phyloP scores from a whole-genome alignment of 257 asterid genomes.

The Penstemon newberryi region DNA sequence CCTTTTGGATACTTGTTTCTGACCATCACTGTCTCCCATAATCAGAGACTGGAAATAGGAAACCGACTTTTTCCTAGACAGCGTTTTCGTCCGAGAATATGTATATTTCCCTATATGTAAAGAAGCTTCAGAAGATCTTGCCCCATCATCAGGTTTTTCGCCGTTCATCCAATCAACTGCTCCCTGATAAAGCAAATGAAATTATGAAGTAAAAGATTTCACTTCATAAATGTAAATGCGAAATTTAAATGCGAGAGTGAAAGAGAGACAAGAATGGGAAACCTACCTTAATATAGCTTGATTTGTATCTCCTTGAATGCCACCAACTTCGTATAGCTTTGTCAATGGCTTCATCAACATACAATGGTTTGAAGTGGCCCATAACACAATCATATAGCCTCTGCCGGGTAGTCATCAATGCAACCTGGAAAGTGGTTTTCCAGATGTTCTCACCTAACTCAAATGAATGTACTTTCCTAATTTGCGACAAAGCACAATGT shows the following conservation, averaged over 20 bases:
- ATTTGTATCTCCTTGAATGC: slow-evolving; percentile 37
- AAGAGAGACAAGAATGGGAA: slow-evolving; percentile 8
- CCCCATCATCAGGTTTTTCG: slow-evolving; percentile 38
- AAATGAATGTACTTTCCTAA: slow-evolving; percentile 30
- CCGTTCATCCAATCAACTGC: slow-evolving; percentile 27
- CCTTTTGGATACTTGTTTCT: slow-evolving; percentile 46
- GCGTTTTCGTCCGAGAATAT: slow-evolving; percentile 60
- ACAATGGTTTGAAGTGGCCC: slow-evolving; percentile 45
- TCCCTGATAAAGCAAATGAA: slow-evolving; percentile 41
- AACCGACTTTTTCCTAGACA: slow-evolving; percentile 38
- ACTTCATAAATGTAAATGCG: slow-evolving; percentile 20
- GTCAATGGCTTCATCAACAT: slow-evolving; percentile 47
- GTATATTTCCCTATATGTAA: slow-evolving; percentile 47
- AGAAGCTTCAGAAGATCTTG: slow-evolving; percentile 42
- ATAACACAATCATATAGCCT: slow-evolving; percentile 63
- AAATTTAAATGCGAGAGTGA: slow-evolving; percentile 11
- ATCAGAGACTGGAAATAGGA: slow-evolving; percentile 48
- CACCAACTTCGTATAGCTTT: slow-evolving; percentile 33
- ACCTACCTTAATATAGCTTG: slow-evolving; percentile 47
- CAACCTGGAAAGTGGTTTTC: slow-evolving; percentile 49
- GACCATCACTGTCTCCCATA: slow-evolving; percentile 35
- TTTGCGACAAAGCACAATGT: slow-evolving; percentile 43
- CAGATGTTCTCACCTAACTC: slow-evolving; percentile 37
- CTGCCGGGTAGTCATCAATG: slow-evolving; percentile 62
- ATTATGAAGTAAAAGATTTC: slow-evolving; percentile 4